A percentile compares a stretch with the other conserved stretches of the same genome.
These are phyloP conservation scores for Alnus rubra DNA, from an alignment of 306 rosid species.

Conservation along the genomic window DNA sequence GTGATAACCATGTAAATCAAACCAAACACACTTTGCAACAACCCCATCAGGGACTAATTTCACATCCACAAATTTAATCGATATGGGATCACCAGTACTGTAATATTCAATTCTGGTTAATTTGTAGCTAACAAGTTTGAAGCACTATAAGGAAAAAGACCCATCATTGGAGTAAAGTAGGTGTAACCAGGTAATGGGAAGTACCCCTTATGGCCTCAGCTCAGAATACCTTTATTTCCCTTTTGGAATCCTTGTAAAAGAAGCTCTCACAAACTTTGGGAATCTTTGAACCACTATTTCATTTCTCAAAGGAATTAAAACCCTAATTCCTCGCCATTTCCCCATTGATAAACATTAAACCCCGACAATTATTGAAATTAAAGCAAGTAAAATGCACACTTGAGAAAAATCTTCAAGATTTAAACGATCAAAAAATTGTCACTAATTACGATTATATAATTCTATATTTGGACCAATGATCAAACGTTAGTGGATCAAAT, in stretches of 20 bases:
- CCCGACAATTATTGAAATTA: constrained; percentile 20
- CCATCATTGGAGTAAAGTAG: constrained; percentile 77
- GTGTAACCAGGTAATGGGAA: constrained; percentile 64
- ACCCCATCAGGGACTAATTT: constrained; percentile 48
- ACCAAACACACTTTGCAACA: constrained; percentile 61
- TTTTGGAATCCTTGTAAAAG: constrained; percentile 50
- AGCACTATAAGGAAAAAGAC: constrained; percentile 78
- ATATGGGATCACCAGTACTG: constrained; percentile 50
- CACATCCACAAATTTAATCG: constrained; percentile 53
- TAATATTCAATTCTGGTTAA: constrained; percentile 45
- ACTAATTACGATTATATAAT: not conserved
- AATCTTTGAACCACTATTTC: constrained; percentile 47
- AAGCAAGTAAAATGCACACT: constrained; percentile 4
- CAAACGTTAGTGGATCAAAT: constrained; percentile 40
- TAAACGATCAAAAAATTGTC: constrained; percentile 27
- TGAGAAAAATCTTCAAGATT: not conserved
- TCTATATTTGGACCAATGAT: constrained; percentile 18
- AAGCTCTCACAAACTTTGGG: constrained; percentile 34
- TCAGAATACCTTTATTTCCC: constrained; percentile 34
- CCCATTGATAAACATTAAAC: not conserved
- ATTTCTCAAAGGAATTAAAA: constrained; percentile 42
- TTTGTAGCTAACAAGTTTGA: constrained; percentile 57
- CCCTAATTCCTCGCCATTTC: constrained; percentile 27
- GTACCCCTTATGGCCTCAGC: constrained; percentile 31
- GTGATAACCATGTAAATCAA: constrained; percentile 50